Evolutionary conservation across 2,329 filamentous ascomycete genomes (phyloP).

Genomic region (Meredithiella fracta): DNA sequence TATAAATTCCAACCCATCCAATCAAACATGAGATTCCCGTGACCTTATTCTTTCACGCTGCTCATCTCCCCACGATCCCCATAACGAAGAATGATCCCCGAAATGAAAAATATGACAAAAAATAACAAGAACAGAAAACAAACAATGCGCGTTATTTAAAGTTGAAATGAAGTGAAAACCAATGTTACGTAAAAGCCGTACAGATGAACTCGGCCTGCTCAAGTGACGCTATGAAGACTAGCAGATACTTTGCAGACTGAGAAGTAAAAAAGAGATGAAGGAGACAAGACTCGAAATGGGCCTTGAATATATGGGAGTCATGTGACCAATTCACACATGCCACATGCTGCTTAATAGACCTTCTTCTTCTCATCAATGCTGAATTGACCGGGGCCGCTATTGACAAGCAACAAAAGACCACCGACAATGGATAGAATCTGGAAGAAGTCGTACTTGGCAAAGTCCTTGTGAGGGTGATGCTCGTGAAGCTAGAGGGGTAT

Average conservation of each 20-base stretch:
- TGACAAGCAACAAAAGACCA: constrained; percentile 87
- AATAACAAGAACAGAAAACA: not conserved
- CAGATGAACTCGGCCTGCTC: too few relatives aligned
- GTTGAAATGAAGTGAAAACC: too few relatives aligned
- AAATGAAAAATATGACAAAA: not conserved
- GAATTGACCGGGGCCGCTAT: constrained; percentile 95
- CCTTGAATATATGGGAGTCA: not conserved
- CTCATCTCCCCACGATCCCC: not conserved
- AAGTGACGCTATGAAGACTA: too few relatives aligned
- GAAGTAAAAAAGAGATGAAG: not conserved
- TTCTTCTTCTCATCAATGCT: constrained; percentile 99
- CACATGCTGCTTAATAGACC: constrained; percentile 55
- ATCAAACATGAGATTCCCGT: not conserved
- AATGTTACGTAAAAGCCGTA: too few relatives aligned
- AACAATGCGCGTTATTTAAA: too few relatives aligned
- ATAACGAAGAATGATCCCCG: not conserved
- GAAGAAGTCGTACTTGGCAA: constrained; percentile 99
- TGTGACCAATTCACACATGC: not conserved
- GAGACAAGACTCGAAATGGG: not conserved
- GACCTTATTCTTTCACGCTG: not conserved
- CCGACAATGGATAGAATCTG: constrained; percentile 98
- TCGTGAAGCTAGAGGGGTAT: constrained; percentile 56
- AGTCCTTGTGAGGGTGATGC: constrained; percentile 98
- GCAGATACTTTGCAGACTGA: too few relatives aligned
- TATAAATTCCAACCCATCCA: not conserved